Evolutionary conservation across 371 early-diverging fungal species (phyloP), one percentile per base, ranked within the genome.

Genomic region (Apophysomyces sp.): DNA sequence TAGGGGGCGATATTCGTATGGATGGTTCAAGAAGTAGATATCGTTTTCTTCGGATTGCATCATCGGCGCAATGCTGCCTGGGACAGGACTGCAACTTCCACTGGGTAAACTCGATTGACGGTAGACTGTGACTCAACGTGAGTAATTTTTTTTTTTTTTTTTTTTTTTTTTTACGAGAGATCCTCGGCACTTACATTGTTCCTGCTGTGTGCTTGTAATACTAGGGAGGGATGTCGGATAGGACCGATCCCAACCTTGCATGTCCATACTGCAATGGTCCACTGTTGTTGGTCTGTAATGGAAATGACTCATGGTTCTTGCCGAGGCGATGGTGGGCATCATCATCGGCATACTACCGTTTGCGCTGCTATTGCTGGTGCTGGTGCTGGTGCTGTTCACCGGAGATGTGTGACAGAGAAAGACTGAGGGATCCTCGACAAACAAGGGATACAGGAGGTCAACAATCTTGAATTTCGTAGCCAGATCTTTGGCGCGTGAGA

Each of bases 381-480:
- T 21, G 24, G n/a, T 1, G 24, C 21, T 44, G 26, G n/a, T 6
- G 24, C 21, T 24, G 21, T 4, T 44, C 11, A 13, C 34, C 13
- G 34, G 34, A 34, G 52, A 56, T 26, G 57, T 41, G 0, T 66
- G 39, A 49, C 65, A 62, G 9, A 74, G 28, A 55, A 71, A 74
- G 13, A 66, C 41, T 32, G 71, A 71, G 4, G 91, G 91, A 57
- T 92, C 89, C 21, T 88, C 86, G 51, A 78, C 86, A 65, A 93
- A 89, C 30, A 93, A 76, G 32, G 94, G 94, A 66, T 86, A 88
- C 6, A 92, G 76, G 32, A 80, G 68, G 28, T 90, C 90, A 44
- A 80, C 61, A 5, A 92, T 89, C 55, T 89, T 87, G 69, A 88
- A 88, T 31, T 87, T 88, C 39, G 83, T 75, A 12, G 92, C 90